Percentiles rank a stretch among this genome's conserved stretches.
These are phyloP conservation scores for Leccinum subgranulosum DNA, from an alignment of 768 basidiomycete genomes.

Conservation along the genomic window DNA sequence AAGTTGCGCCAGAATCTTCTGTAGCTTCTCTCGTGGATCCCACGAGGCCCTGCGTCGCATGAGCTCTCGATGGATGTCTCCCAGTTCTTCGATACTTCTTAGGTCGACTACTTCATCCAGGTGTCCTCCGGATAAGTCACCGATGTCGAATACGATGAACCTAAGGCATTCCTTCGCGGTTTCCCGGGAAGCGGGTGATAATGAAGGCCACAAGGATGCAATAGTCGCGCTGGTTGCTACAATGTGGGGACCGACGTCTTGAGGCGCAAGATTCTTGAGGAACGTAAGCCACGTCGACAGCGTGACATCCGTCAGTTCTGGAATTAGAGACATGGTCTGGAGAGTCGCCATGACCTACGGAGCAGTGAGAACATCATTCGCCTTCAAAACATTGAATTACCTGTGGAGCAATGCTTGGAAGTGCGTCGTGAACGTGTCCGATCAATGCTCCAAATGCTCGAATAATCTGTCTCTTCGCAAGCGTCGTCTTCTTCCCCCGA, in stretches of 20 bases:
- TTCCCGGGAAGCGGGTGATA: conserved; percentile 50
- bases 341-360: conserved; percentile 91
- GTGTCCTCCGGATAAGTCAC: conserved; percentile 47
- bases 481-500: conserved; percentile 67
- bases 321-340: conserved; percentile 79
- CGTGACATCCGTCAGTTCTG: conserved; percentile 74
- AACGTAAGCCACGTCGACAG: conserved; percentile 80
- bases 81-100: conserved; percentile 64
- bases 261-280: conserved; percentile 58
- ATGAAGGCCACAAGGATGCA: conserved; percentile 68
- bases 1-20: conserved; percentile 69
- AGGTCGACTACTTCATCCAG: conserved; percentile 82
- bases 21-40: conserved; percentile 53
- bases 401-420: conserved; percentile 83
- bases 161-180: conserved; percentile 60
- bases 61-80: conserved; percentile 40
- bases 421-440: conserved; percentile 62
- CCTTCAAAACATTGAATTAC: conserved; percentile 38
- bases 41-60: conserved; percentile 44
- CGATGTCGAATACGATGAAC: conserved; percentile 66
- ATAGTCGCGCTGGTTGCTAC: conserved; percentile 87
- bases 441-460: conserved; percentile 75
- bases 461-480: conserved; percentile 72
- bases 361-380: conserved; percentile 9
- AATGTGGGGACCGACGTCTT: conserved; percentile 78